Base-by-base conservation (phyloP, 805 yeast genomes). In the Lipomyces lipofer region DNA sequence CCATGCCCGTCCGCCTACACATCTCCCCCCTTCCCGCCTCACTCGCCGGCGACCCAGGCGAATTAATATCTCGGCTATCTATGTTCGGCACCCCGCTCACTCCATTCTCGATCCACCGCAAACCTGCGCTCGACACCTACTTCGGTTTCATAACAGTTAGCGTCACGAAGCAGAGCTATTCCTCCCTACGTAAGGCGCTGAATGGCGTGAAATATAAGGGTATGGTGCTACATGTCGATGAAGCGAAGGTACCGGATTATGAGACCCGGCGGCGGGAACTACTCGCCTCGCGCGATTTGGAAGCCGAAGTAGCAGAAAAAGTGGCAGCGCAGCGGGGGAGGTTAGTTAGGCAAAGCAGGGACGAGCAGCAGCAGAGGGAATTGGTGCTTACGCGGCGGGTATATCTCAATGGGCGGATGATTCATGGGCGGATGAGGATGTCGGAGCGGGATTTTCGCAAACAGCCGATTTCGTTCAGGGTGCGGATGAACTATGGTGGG, bases 141-240 rank as follows among this genome's bases (percentile, higher is more conserved):
- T 94, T 82, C 72, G 97, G 84, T 1, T 89, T 78, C 59, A 67
- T 87, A 1, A 81, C 86, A 21, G 72, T 92, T 69, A 70, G 73
- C n/a, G 68, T 84, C 10, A 68, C 75, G 0, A 73, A 75, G 2
- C 69, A 71, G 19, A 73, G 76, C 32, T 81, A 77, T 51, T 71
- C 69, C 1, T 79, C 78, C 44, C 69, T 92, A 48, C 77, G 78
- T 54, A 67, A 71, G 5, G 73, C 86, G 0, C 77, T 88, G 59
- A 79, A 88, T 66, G 94, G 91, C 28, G 79, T 85, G 1, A 79
- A 78, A 24, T 92, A 78, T 70, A 88, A 86, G 77, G 96, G 95
- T 1, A 76, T 85, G 24, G 80, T 77, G 49, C 69, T 92, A 32
- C 73, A 75, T 2, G 71, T 92, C 8, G 81, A 78, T 49, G 67